Percentiles rank a stretch among this genome's conserved stretches.
phyloP scores from a whole-genome alignment of 441 rosid genomes.

The Bocquillonia castaneifolia region DNA sequence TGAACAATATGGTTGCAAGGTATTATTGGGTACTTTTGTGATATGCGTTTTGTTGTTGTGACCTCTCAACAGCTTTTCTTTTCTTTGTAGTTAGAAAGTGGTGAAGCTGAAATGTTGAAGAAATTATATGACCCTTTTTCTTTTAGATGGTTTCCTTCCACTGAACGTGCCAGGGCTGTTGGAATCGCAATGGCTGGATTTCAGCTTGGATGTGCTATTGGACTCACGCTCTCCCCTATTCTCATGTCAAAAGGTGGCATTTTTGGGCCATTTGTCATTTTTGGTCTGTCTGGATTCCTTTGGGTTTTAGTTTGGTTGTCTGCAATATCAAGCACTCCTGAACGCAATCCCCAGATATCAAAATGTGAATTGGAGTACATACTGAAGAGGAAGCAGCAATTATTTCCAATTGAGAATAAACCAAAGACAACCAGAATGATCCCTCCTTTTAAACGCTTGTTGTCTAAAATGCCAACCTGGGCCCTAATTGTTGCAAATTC shows the following conservation, averaged over 20 bases:
- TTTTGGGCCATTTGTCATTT: conserved; percentile 88
- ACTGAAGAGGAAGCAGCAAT: conserved; percentile 37
- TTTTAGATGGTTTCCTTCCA: conserved; percentile 90
- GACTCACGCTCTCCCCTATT: conserved; percentile 78
- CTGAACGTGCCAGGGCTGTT: conserved; percentile 90
- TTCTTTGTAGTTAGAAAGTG: conserved; percentile 17
- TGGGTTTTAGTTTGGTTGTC: conserved; percentile 93
- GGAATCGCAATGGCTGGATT: conserved; percentile 95
- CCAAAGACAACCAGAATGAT: conserved; percentile 40
- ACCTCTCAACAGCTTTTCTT: conserved; percentile 20
- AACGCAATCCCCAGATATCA: conserved; percentile 69
- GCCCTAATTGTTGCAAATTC: conserved; percentile 83
- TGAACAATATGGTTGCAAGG: conserved; percentile 98
- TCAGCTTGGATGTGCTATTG: conserved; percentile 88
- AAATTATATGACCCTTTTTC: conserved; percentile 28
- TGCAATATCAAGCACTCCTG: conserved; percentile 72
- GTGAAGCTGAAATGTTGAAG: conserved; percentile 33
- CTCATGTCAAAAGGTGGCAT: conserved; percentile 84
- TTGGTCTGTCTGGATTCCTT: conserved; percentile 84
- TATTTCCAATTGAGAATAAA: conserved; percentile 33
- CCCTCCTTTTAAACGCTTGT: conserved; percentile 78
- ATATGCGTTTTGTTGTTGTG: neutral
- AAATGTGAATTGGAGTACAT: conserved; percentile 75
- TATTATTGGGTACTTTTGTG: conserved; percentile 25
- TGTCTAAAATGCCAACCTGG: conserved; percentile 91